Conservation (phyloP, 768 basidiomycete species). For the Porphyrellus cyaneotinctus region DNA sequence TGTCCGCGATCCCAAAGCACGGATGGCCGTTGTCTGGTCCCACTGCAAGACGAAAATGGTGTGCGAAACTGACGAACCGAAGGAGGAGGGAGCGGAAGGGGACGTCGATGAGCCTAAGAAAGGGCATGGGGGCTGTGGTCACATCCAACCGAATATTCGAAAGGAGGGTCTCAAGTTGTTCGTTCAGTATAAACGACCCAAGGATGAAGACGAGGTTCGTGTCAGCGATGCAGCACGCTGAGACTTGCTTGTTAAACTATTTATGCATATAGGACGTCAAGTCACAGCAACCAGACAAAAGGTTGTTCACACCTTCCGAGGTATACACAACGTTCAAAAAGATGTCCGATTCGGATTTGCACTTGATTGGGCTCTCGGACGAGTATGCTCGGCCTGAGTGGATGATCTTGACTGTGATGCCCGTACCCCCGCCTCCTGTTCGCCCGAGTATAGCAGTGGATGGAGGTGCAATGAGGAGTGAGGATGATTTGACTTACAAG, state of each 20-base stretch:
- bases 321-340: slow-evolving; percentile 96
- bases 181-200: slow-evolving; percentile 90
- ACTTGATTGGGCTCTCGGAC: slow-evolving; percentile 86
- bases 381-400: slow-evolving; percentile 97
- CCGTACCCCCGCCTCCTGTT: slow-evolving; percentile 96
- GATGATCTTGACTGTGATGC: slow-evolving; percentile 99
- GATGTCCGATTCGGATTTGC: slow-evolving; percentile 85
- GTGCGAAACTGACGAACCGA: slow-evolving; percentile 86
- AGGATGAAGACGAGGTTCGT: slow-evolving; percentile 91
- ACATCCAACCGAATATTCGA: slow-evolving; percentile 80
- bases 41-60: slow-evolving; percentile 85
- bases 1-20: slow-evolving; percentile 78
- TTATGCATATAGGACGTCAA: slow-evolving; percentile 61
- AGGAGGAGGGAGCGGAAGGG: slow-evolving; percentile 75
- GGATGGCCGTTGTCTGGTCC: slow-evolving; percentile 82
- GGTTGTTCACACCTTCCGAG: slow-evolving; percentile 78
- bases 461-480: slow-evolving; percentile 93
- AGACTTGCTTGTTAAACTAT: slow-evolving; percentile 10
- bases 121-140: slow-evolving; percentile 97
- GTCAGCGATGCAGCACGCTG: slow-evolving; percentile 1
- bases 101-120: slow-evolving; percentile 69
- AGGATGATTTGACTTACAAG: slow-evolving; percentile 98
- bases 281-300: slow-evolving; percentile 76
- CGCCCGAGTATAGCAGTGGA: slow-evolving; percentile 97
- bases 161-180: slow-evolving; percentile 96